Percentiles rank a stretch among this genome's conserved stretches.
Evolutionary conservation across 768 basidiomycete genomes (phyloP).

Genomic region (Fomitopsis pulvina): DNA sequence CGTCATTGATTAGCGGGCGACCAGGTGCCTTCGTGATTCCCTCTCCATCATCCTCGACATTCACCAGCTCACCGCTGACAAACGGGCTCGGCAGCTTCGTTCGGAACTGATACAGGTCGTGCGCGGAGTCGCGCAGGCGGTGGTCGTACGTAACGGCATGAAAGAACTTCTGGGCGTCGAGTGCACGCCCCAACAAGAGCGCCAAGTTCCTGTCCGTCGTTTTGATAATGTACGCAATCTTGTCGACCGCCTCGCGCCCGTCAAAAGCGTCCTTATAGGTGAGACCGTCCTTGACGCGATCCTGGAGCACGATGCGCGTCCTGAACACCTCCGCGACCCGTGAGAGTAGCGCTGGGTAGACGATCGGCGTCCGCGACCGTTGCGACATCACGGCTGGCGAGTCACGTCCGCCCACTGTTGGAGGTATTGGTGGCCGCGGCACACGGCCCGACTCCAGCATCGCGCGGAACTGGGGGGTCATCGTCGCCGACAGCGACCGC

Average conservation of each 20-base stretch:
- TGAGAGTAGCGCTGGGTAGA: conserved; percentile 95
- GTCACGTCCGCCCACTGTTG: conserved; percentile 22
- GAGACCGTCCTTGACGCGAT: conserved; percentile 89
- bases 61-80: conserved; percentile 64
- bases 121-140: conserved; percentile 79
- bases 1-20: conserved; percentile 22
- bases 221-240: conserved; percentile 97
- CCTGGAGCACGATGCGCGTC: conserved; percentile 66
- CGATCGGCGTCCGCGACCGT: conserved; percentile 55
- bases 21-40: conserved; percentile 21
- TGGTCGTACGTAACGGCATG: conserved; percentile 99
- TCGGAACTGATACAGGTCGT: conserved; percentile 91
- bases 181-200: conserved; percentile 85
- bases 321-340: conserved; percentile 92
- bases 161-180: conserved; percentile 98
- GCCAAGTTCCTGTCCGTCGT: conserved; percentile 97
- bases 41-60: conserved; percentile 30
- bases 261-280: conserved; percentile 97
- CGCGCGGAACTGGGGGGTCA: conserved; percentile 40
- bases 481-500: conserved; percentile 69
- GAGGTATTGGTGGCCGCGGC: conserved; percentile 21
- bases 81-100: conserved; percentile 80
- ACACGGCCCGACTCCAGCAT: conserved; percentile 28
- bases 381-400: conserved; percentile 28
- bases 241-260: conserved; percentile 94